Percentiles rank a stretch among this genome's conserved stretches.
Conservation (phyloP, 768 basidiomycete species). For the Lactarius akahatsu region DNA sequence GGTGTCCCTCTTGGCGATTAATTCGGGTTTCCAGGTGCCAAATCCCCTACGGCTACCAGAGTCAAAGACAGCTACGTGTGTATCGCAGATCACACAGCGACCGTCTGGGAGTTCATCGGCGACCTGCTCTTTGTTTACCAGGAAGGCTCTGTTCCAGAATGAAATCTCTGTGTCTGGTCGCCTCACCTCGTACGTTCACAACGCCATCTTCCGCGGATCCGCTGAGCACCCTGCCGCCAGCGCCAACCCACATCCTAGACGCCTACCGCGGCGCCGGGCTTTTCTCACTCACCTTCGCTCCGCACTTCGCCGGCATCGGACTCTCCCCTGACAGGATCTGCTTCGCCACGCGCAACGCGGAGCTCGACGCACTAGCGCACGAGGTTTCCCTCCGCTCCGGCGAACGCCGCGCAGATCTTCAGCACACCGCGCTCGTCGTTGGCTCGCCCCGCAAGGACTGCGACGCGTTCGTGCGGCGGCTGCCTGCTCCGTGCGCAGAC, state of each 20-base stretch:
- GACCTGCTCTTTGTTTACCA: constrained; percentile 73
- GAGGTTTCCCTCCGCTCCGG: constrained; percentile 70
- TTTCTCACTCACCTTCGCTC: constrained; percentile 70
- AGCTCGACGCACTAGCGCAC: constrained; percentile 41
- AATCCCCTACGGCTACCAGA: not conserved
- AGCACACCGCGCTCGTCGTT: too few relatives aligned
- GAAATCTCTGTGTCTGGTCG: too few relatives aligned
- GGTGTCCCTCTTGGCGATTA: too few relatives aligned
- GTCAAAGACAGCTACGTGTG: not conserved
- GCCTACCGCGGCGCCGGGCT: not conserved
- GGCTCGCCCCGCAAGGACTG: not conserved
- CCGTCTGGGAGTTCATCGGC: not conserved
- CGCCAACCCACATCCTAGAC: constrained; percentile 73
- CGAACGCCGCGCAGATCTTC: not conserved
- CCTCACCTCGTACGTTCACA: constrained; percentile 25
- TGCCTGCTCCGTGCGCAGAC: not conserved
- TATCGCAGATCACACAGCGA: not conserved
- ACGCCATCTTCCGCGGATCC: constrained; percentile 37
- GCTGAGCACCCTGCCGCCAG: not conserved
- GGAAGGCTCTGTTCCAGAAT: constrained; percentile 37
- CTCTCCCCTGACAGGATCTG: not conserved
- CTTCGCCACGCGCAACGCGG: constrained; percentile 33
- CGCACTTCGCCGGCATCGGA: not conserved
- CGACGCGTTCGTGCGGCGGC: constrained; percentile 17
- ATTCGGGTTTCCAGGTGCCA: too few relatives aligned